Base-by-base conservation (phyloP, 495 filamentous ascomycete species). In the Penicillium paxilli region DNA sequence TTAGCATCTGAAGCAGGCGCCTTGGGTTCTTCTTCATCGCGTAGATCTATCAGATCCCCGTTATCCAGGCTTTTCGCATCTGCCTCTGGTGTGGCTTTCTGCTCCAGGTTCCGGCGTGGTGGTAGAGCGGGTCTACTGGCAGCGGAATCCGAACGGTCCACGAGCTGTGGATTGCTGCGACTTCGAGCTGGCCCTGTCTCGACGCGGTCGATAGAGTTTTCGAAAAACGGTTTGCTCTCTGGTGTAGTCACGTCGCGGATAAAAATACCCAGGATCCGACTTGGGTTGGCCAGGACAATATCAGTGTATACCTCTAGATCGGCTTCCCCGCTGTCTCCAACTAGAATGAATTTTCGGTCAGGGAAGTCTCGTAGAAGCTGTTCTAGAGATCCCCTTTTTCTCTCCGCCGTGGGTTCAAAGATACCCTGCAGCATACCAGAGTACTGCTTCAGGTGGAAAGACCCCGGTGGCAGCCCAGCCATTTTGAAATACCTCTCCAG, bases 271-370 rank as follows among this genome's bases (percentile, higher is more conserved):
- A 96, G 63, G 26, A 99, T 85, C 28, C 89, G 80, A 1, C 88
- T 88, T 0, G 91, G 94, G 65, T 96, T 87, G 10, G 87, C 84
- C 19, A 91, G 59, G 0, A 86, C 90, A n/a, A 96, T 80, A 54
- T 99, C 93, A 0, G 91, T 97, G 62, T 99, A 99, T 0, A 99
- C 91, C 68, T 98, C 94, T 2, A 98, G 79, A 70, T 98, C 94
- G 4, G 92, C 93, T 69, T 98, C 94, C 19, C 94, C 94, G 60
- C 92, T 96, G 61, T 98, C 94, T 4, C 94, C 94, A 26, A 96
- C 87, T 1, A 99, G 80, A 8, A 99, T 81, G 67, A 97, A 99
- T 55, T 84, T 88, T 40, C 95, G 79, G 44, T 92, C 79, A 0
- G 94, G 94, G 64, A 98, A 99, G 62, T 99, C 94, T 17, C 80